A percentile compares a stretch with the other conserved stretches of the same genome.
phyloP scores from a whole-genome alignment of 345 rosid species.

The Eucalyptus tenuipes region DNA sequence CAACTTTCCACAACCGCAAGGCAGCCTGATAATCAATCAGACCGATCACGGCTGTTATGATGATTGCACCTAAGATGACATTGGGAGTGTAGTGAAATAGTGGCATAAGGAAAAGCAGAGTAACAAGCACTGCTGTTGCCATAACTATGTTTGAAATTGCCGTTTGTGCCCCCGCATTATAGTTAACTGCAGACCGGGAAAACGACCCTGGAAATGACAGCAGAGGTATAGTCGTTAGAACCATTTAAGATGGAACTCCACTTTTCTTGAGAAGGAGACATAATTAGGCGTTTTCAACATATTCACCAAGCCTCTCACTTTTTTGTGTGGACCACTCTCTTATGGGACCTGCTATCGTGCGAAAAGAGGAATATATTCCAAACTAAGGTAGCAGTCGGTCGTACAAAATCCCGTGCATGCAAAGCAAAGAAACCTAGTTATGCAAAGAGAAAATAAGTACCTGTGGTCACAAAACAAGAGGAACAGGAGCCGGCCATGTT shows the following conservation, averaged over 20 bases:
- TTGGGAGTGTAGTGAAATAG: conserved; percentile 89
- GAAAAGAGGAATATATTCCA: not conserved
- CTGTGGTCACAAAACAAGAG: conserved; percentile 91
- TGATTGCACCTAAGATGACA: conserved; percentile 78
- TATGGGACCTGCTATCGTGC: not conserved
- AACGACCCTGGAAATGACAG: conserved; percentile 53
- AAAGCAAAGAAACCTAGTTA: not conserved
- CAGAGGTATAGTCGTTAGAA: not conserved
- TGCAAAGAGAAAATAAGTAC: conserved; percentile 4
- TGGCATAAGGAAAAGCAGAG: conserved; percentile 89
- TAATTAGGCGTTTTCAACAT: not conserved
- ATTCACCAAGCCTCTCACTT: not conserved
- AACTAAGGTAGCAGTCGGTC: not conserved
- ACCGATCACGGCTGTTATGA: conserved; percentile 86
- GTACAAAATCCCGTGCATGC: not conserved
- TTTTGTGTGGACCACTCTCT: not conserved
- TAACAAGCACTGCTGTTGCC: conserved; percentile 82
- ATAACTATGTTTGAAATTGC: conserved; percentile 76
- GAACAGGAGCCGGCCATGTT: conserved; percentile 91
- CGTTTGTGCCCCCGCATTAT: conserved; percentile 87
- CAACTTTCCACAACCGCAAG: conserved; percentile 66
- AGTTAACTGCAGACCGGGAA: conserved; percentile 89
- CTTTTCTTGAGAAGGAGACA: not conserved
- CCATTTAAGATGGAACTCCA: not conserved
- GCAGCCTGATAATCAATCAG: conserved; percentile 76